Base-by-base conservation (phyloP, 805 yeast species). In the Sugiyamaella floridensis region DNA sequence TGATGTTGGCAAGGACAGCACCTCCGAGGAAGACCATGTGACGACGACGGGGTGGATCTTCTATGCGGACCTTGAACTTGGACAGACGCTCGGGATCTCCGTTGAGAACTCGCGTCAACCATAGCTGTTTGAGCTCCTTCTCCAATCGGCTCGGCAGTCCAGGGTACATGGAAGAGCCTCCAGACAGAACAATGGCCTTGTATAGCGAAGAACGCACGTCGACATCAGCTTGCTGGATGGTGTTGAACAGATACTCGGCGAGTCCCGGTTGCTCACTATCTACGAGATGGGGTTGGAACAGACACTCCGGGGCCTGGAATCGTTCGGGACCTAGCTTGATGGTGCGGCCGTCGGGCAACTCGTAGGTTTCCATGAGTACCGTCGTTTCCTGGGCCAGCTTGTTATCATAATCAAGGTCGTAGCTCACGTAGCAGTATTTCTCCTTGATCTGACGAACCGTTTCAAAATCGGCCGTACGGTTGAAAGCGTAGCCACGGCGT, bases 21-120 rank as follows among this genome's bases (percentile, higher is more conserved):
- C 99, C 99, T 62, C 99, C 99, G 60, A 92, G 83, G 71, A 93
- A 93, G 37, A 93, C 99, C 97, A 93, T 92, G 71, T 93, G 97
- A 69, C 90, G 86, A 77, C 99, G 89, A 76, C 98, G 82, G 60
- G 99, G 99, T 43, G 99, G 98, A 69, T 93, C 98, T 70, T 93
- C 98, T 63, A 93, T 93, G 71, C 92, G 82, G 42, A 93, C 97
- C 71, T 93, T 93, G 73, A 93, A 92, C 71, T 90, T 90, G 46
- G 59, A 58, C 60, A 93, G 76, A 65, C 98, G 79, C 15, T 89
- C 66, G 26, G 97, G 83, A 71, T 93, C 96, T 49, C 89, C 89
- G 58, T 85, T 81, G 55, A 93, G 79, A 16, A 93, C 96, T 65
- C 82, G 81, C 2, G 95, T 83, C 60, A 86, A 83, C 98, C 98